Conservation (phyloP, 108 stramenopile species). For the Nitzschia inconspicua region DNA sequence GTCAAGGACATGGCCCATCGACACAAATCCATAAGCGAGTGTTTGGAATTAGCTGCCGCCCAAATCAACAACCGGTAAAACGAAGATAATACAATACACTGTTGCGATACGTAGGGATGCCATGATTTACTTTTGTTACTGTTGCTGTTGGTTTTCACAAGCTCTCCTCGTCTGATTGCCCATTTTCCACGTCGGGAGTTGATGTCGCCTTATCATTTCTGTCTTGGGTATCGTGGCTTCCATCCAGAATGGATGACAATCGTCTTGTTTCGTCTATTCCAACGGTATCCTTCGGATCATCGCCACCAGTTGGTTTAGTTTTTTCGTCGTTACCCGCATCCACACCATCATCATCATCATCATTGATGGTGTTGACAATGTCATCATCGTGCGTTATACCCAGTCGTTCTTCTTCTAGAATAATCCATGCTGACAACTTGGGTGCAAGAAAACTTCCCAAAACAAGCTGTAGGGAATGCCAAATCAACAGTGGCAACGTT, state of each 20-base stretch:
- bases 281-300: background rate
- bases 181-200: no score
- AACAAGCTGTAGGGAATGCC: conserved; percentile 73
- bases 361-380: conserved; percentile 2
- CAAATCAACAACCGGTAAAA: conserved; percentile 19
- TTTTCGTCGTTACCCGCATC: background rate
- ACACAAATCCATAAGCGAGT: conserved; percentile 49
- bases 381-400: conserved; percentile 14
- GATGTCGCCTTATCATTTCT: no score
- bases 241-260: no score
- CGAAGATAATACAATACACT: no score
- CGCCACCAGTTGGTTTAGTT: background rate
- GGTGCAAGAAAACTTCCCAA: conserved; percentile 51
- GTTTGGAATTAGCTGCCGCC: conserved; percentile 55
- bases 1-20: conserved; percentile 76
- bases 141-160: no score
- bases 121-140: no score
- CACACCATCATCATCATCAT: background rate
- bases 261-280: no score
- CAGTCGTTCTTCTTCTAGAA: conserved; percentile 33
- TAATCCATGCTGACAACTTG: conserved; percentile 28
- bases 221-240: no score
- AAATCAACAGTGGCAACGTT: conserved; percentile 68
- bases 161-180: no score
- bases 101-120: no score